Evolutionary conservation across 345 rosid species (phyloP), one percentile per base, ranked within the genome.

Genomic region (Conringia planisiliqua): DNA sequence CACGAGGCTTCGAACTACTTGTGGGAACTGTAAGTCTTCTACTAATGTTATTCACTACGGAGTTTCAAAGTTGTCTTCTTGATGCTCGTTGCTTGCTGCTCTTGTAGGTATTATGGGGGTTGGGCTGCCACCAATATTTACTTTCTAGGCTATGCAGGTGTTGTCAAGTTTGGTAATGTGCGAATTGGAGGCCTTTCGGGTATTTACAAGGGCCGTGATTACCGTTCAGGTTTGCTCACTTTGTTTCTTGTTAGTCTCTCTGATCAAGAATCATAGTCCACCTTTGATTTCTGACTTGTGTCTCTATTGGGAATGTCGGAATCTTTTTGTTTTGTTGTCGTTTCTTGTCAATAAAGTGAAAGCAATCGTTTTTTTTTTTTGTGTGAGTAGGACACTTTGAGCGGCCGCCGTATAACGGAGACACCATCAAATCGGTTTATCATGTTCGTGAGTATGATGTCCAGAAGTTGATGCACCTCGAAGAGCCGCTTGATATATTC

Each of bases 1-100:
- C 99, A 92, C 36, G 99, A 95, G 80, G 99, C 99, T 78, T 95
- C 97, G 6, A 95, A 92, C 72, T 92, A 92, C 83, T 81, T 89
- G 74, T 95, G 97, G 97, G 98, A 95, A 80, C 52, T 92, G 97
- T 89, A 67, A 79, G 97, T 79, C 62, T 14, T 44, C 39, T 52
- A 24, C 24, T 44, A 5, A 7, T 20, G 47, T n/a, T 46, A 3
- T n/a, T n/a, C 30, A 1, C 18, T 22, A 10, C 32, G 62, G 44
- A 4, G 80, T 30, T 46, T 33, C 26, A 36, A 29, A 42, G 10
- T 22, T 33, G 40, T 62, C 13, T 62, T 52, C 43, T 56, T 59
- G 29, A 71, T 71, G 30, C 54, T 38, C 64, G 64, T 56, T 67
- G 17, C 22, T 40, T 73, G 55, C 42, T 77, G 11, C 16, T 36